Base-by-base conservation (phyloP, 257 asterid genomes). In the Salvia splendens region DNA sequence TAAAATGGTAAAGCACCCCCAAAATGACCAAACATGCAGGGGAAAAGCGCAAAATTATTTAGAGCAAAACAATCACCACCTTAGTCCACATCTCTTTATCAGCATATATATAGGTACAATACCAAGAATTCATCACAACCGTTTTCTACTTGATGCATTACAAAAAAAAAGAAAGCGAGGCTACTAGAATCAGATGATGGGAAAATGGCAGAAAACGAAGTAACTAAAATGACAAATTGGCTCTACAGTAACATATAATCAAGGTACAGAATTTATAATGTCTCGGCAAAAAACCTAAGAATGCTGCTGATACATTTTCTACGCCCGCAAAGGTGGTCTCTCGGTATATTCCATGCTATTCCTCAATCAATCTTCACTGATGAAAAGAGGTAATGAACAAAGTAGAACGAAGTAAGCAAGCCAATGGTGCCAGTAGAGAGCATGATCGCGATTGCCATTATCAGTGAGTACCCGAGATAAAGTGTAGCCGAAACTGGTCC, bases 291-390 rank as follows among this genome's bases (percentile, higher is more conserved):
- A 40, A 61, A 70, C 55, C 81, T 71, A 65, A 68, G 68, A 38
- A 43, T 40, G 8, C 40, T 36, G 74, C 67, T 59, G 56, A 53
- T 53, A 69, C 46, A 59, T 30, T 42, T 48, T 70, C 59, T 55
- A 69, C 42, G 35, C 64, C 59, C 3, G 33, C 56, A 57, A 65
- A 38, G 61, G 30, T 10, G 15, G 36, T 51, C 42, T 49, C 16
- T 47, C 35, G 0, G 51, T 38, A 67, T 57, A 50, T 35, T 28
- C 59, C 10, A 55, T 42, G n/a, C 53, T 53, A 52, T 56, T 64
- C 63, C 52, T 89, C 84, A 87, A 69, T 90, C 97, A 58, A 88
- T 88, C 85, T 91, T 88, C 79, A 91, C 96, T 0, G 96, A 91
- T 8, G 96, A 88, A 76, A 91, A 91, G 30, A 91, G 91, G 80